These are phyloP conservation scores for Ceratorhiza oryzae-sativae DNA, from an alignment of 1,284 basidiomycete species.

Conservation along the genomic window DNA sequence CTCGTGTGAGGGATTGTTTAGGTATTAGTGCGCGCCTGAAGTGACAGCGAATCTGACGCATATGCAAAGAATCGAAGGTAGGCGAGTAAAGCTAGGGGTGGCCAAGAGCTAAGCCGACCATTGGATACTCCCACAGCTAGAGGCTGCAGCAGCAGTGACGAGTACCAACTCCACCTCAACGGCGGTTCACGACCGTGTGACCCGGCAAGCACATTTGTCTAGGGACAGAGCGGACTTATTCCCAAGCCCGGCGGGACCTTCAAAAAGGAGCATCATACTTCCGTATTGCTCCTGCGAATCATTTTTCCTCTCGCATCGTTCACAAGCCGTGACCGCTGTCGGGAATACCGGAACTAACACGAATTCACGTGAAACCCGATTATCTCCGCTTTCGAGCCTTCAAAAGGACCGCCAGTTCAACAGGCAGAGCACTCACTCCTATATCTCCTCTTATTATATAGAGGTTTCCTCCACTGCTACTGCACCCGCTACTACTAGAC, in stretches of 20 bases:
- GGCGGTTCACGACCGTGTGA: not conserved
- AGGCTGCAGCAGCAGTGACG: not conserved
- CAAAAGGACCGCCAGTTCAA: conserved; percentile 16
- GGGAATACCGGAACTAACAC: conserved; percentile 36
- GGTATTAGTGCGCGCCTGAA: not conserved
- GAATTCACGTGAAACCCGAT: conserved; percentile 26
- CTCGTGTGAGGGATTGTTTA: too few species aligned
- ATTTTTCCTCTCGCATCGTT: not conserved
- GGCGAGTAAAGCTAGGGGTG: not conserved
- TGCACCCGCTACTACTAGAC: conserved; percentile 4
- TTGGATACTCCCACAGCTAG: not conserved
- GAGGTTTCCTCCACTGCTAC: not conserved
- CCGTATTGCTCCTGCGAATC: conserved; percentile 24
- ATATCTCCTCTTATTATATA: conserved; percentile 3
- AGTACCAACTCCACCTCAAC: not conserved
- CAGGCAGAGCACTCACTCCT: not conserved
- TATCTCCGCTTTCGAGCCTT: conserved; percentile 14
- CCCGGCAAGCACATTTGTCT: not conserved
- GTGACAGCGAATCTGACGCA: not conserved
- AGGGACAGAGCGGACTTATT: conserved; percentile 1
- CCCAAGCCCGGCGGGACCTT: not conserved
- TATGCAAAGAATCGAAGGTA: not conserved
- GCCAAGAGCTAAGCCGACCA: not conserved
- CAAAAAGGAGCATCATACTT: conserved; percentile 1
- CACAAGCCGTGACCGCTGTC: conserved; percentile 6